phyloP scores from a whole-genome alignment of 805 yeast species.

The Candida patagonica region DNA sequence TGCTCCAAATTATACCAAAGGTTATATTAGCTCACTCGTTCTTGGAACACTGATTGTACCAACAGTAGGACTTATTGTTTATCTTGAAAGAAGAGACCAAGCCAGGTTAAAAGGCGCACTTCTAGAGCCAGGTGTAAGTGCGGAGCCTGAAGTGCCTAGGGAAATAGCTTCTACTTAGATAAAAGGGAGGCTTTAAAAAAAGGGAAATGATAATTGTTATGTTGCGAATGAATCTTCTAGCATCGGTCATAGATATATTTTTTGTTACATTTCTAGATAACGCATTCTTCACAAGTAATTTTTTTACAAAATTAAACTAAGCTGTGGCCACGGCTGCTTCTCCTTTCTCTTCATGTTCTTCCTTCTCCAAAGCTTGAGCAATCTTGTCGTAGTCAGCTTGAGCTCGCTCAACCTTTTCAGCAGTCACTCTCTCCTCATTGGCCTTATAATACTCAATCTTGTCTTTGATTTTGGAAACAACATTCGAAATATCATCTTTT shows the following conservation, averaged over 20 bases:
- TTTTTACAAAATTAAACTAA: constrained; percentile 1
- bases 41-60: constrained; percentile 13
- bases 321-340: constrained; percentile 6
- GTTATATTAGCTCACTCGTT: constrained; percentile 9
- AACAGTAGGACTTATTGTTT: constrained; percentile 10
- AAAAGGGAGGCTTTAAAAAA: no score
- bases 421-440: constrained; percentile 75
- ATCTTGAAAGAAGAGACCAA: constrained; percentile 9
- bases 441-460: constrained; percentile 60
- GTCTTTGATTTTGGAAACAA: constrained; percentile 58
- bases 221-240: not conserved
- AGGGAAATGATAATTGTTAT: not conserved
- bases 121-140: not conserved
- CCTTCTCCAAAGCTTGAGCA: constrained; percentile 34
- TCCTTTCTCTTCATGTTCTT: constrained; percentile 2
- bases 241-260: no score
- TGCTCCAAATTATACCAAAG: constrained; percentile 11
- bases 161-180: no score
- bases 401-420: constrained; percentile 64
- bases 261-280: no score
- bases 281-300: constrained; percentile 12
- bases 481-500: constrained; percentile 56
- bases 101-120: not conserved
- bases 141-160: no score
- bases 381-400: constrained; percentile 66